These are phyloP conservation scores for Fraxinus ornus DNA, from an alignment of 305 asterid species.

Conservation along the genomic window DNA sequence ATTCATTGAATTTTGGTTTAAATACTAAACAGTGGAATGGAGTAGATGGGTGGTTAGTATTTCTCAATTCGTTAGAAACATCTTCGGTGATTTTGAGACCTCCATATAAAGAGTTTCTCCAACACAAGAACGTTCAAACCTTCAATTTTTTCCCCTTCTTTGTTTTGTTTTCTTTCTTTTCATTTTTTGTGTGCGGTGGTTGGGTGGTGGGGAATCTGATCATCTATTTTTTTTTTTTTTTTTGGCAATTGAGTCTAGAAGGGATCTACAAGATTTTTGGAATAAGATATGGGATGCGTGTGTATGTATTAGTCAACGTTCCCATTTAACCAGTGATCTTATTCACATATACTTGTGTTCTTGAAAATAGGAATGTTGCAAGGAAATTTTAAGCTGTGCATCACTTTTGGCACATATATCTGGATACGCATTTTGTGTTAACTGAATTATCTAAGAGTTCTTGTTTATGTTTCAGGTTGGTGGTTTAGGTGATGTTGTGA, in stretches of 20 bases:
- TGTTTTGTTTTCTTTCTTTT: background rate
- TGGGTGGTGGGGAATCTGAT: background rate
- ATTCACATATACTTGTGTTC: background rate
- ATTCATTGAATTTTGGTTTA: background rate
- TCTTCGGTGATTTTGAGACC: background rate
- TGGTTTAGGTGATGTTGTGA: slow-evolving; percentile 95
- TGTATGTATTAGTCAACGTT: background rate
- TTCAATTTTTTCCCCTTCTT: background rate
- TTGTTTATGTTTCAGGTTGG: slow-evolving; percentile 64
- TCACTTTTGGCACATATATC: background rate
- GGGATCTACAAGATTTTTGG: background rate
- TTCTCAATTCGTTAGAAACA: background rate
- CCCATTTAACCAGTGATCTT: background rate
- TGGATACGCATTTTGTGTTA: background rate
- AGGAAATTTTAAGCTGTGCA: background rate
- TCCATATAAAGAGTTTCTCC: background rate
- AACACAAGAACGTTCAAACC: background rate
- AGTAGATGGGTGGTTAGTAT: background rate
- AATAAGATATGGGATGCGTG: background rate
- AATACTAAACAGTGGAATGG: background rate
- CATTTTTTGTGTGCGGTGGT: background rate
- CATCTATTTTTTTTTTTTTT: background rate
- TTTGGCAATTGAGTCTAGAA: background rate
- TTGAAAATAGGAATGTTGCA: slow-evolving; percentile 20
- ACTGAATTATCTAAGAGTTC: background rate